Evolutionary conservation across 805 yeast species (phyloP), one percentile per base, ranked within the genome.

Genomic region (Yarrowia hollandica): DNA sequence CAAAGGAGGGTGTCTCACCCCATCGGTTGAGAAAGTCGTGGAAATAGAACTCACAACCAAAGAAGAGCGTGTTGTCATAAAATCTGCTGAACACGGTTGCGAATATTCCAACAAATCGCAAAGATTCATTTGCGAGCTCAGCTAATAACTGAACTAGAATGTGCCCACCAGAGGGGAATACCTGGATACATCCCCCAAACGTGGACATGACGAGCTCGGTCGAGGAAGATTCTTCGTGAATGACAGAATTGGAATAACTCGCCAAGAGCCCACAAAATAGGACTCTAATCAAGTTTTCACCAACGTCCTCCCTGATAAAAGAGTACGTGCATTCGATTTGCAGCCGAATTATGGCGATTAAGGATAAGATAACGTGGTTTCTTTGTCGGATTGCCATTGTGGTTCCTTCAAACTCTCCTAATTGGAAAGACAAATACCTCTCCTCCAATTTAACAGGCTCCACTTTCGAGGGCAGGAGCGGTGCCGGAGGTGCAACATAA

Each of bases 241-340:
- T 22, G n/a, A 33, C 39, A 3, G 31, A n/a, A 15, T 33, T 31
- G 21, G 55, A 21, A 23, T 48, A 48, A 16, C 39, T 34, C 6
- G 39, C 39, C 12, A 48, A 12, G 6, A 48, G 55, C 2, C 39
- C 55, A 5, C 31, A 14, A 10, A 31, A 48, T 2, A 48, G 30
- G 12, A 48, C 55, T 9, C 34, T 31, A 22, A 48, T 30, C 16
- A 48, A 23, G 5, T 33, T 23, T 8, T 48, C 35, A n/a, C 35
- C 34, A 4, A 33, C 22, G 0, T 48, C 55, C 4, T 22, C 39
- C 1, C 30, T 28, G 9, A 48, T 30, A 8, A 48, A 48, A 7
- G 55, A n/a, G 39, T 48, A 33, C 4, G 55, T 48, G 39, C 33
- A 30, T 12, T 48, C 55, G 21, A 48, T 48, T 18, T 48, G 55